Conservation (phyloP, 2,329 filamentous ascomycete genomes). For the Penicillium sp. region DNA sequence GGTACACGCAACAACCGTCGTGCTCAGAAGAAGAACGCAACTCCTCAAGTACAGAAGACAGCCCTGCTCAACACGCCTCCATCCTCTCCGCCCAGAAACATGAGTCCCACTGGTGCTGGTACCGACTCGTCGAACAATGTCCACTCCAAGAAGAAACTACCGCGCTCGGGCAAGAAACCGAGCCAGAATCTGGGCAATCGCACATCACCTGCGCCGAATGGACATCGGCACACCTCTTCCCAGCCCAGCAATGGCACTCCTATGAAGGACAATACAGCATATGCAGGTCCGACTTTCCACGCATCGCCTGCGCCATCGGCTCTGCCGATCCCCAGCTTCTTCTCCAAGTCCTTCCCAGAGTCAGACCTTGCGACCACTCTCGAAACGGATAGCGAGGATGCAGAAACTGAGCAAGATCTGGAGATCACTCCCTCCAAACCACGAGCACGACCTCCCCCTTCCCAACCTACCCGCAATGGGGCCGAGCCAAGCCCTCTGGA, state of each 20-base stretch:
- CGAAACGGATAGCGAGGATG: conserved; percentile 40
- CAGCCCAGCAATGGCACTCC: conserved; percentile 41
- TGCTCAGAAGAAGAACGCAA: conserved; percentile 34
- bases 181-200: conserved; percentile 23
- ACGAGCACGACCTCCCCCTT: conserved; percentile 31
- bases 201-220: conserved; percentile 23
- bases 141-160: conserved; percentile 35
- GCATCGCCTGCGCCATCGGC: conserved; percentile 87
- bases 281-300: conserved; percentile 91
- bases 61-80: conserved; percentile 32
- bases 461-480: conserved; percentile 9
- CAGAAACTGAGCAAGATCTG: conserved; percentile 30
- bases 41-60: conserved; percentile 29
- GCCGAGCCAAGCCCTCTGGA: conserved; percentile 64
- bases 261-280: conserved; percentile 45
- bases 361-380: conserved; percentile 42
- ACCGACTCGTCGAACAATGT: conserved; percentile 30
- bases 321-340: conserved; percentile 84
- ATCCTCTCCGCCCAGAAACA: conserved; percentile 33
- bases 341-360: conserved; percentile 68
- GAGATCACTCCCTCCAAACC: conserved; percentile 45
- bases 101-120: conserved; percentile 29
- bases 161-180: conserved; percentile 35
- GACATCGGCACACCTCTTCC: conserved; percentile 29
- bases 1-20: conserved; percentile 32